Evolutionary conservation across 331 rosid species (phyloP).

Genomic region (Pyrus hybrid): DNA sequence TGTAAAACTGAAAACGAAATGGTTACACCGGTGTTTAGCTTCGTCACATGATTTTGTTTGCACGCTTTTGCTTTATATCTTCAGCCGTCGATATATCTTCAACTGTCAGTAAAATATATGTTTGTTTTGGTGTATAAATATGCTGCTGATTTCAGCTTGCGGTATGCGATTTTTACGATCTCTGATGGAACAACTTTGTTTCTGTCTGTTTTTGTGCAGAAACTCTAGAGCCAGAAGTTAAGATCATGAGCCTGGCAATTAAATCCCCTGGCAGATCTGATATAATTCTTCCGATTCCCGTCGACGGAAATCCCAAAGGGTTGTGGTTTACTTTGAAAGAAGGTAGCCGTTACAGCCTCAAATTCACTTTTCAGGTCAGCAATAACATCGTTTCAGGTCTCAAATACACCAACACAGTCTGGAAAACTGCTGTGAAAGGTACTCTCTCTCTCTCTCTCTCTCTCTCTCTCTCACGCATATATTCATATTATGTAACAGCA

Average conservation of each 20-base stretch:
- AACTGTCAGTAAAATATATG: neutral
- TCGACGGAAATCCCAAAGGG: slow-evolving; percentile 72
- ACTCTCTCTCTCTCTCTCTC: neutral
- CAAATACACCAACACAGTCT: slow-evolving; percentile 87
- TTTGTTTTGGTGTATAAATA: neutral
- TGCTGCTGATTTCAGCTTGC: neutral
- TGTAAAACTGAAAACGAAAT: neutral
- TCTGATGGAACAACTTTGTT: neutral
- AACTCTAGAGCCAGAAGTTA: slow-evolving; percentile 82
- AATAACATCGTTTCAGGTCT: slow-evolving; percentile 95
- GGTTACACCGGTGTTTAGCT: too few species aligned
- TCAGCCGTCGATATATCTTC: neutral
- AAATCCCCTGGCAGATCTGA: slow-evolving; percentile 62
- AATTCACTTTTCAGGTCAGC: slow-evolving; percentile 70
- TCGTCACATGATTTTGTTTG: too few species aligned
- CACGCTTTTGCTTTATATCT: neutral
- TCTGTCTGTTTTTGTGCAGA: slow-evolving; percentile 27
- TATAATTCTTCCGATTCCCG: slow-evolving; percentile 73
- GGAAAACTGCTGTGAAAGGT: slow-evolving; percentile 94
- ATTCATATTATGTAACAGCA: neutral
- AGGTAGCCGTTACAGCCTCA: slow-evolving; percentile 79
- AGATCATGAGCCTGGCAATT: slow-evolving; percentile 80
- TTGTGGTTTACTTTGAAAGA: slow-evolving; percentile 94
- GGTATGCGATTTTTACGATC: neutral
- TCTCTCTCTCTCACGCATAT: too few species aligned